A percentile compares a stretch with the other conserved stretches of the same genome.
Conservation (phyloP, 2,329 filamentous ascomycete genomes). For the Fusarium guadeloupense region DNA sequence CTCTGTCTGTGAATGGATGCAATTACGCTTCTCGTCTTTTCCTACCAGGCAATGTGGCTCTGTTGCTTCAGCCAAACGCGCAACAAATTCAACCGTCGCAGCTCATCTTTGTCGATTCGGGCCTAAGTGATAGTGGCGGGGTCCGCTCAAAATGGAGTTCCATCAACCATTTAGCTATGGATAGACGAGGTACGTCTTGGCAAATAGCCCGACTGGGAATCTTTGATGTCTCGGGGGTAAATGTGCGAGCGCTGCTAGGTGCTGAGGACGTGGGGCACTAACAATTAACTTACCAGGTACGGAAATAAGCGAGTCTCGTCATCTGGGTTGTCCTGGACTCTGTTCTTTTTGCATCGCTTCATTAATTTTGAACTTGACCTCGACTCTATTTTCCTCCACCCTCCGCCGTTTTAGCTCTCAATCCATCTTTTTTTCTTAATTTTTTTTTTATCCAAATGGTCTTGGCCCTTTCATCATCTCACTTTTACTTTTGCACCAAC, state of each 20-base stretch:
- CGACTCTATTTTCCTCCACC: constrained; percentile 12
- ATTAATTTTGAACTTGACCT: background rate
- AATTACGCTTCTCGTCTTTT: constrained; percentile 1
- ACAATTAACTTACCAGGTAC: background rate
- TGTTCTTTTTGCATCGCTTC: constrained; percentile 12
- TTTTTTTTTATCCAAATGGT: background rate
- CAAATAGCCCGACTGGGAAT: constrained; percentile 11
- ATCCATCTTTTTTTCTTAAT: too few species aligned
- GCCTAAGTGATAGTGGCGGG: constrained; percentile 34
- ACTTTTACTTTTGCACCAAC: constrained; percentile 1
- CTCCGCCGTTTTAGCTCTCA: constrained; percentile 9
- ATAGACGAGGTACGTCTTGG: constrained; percentile 25
- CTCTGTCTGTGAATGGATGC: constrained; percentile 1
- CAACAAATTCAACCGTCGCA: constrained; percentile 17
- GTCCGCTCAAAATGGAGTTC: constrained; percentile 29
- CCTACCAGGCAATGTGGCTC: constrained; percentile 12
- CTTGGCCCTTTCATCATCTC: constrained; percentile 1
- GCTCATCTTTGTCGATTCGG: constrained; percentile 32
- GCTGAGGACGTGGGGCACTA: constrained; percentile 17
- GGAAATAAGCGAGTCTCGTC: constrained; percentile 7
- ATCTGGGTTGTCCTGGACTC: constrained; percentile 11
- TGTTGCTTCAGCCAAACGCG: constrained; percentile 20
- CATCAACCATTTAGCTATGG: background rate
- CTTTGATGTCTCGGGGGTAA: background rate
- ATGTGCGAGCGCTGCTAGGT: background rate